Base-by-base conservation (phyloP, 768 basidiomycete species). In the Mycena kentingensis region DNA sequence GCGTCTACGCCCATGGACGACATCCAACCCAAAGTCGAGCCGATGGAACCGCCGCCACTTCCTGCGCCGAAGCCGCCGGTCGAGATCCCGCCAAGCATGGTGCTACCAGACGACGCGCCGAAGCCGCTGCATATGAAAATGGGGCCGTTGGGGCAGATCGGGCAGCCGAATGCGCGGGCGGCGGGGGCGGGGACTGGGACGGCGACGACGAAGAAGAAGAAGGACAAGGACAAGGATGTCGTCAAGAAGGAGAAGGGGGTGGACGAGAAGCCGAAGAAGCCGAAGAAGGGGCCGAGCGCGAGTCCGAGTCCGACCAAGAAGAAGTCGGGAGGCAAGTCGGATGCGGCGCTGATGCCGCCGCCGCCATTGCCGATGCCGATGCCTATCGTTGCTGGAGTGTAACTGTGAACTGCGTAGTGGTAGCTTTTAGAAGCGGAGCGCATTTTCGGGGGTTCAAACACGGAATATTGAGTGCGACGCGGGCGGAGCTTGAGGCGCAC, bases 91-190 rank as follows among this genome's bases (percentile, higher is more conserved):
- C 28, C 57, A 60, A 46, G 54, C 60, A 49, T 80, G 15, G 65
- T 74, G 4, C 73, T 92, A 4, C 76, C 78, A 8, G 90, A 93
- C 73, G 90, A 93, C 60, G 29, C 69, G 2, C 84, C 87, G 0
- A 71, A 70, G 29, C 62, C 79, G 11, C 65, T 73, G 3, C 88
- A 89, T 59, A 71, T 78, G 38, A 92, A 88, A 73, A 80, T 92
- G 60, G 88, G 89, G 0, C 91, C 90, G 0, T 70, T 91, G 16
- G 90, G 90, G 6, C 88, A 91, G 65, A 80, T 91, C 53, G 60
- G 83, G 63, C 81, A 83, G 63, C 72, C 76, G 1, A 76, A 74
- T 2, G 61, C 75, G 0, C 67, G 75, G 16, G 62, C 75, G 2
- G 73, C 74, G 0, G 67, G 75, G 16, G 62, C 75, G 2, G 73